Evolutionary conservation across 1,284 basidiomycete species (phyloP), one percentile per base, ranked within the genome.

Genomic region (Neonothopanus nambi): DNA sequence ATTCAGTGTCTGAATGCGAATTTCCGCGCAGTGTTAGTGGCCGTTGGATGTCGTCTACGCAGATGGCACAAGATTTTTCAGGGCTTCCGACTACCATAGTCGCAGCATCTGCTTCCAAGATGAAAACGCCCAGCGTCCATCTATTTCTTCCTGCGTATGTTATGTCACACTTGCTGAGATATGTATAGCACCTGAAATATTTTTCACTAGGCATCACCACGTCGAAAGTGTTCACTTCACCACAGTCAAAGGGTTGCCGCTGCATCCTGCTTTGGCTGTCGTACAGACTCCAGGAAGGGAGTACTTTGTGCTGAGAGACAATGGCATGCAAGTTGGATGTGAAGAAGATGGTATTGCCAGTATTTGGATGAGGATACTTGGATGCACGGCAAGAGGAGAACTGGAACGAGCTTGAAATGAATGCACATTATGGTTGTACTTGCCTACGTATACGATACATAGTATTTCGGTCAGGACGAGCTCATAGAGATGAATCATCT

Each of bases 201-300:
- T n/a, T n/a, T 18, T 46, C 2, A n/a, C n/a, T 43, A 90, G 86
- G 47, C 84, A 87, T 52, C 87, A 90, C 63, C 80, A 86, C 59
- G 74, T 90, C n/a, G 88, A 90, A 63, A 87, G 86, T 61, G 65
- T 88, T 3, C 85, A 89, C 64, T 83, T 89, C 59, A 73, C 72
- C 1, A 70, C 76, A 0, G 52, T 71, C 0, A 62, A 66, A 15
- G 69, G 73, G 3, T 59, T 62, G 13, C 59, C 68, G 4, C 66
- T 90, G n/a, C 87, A 89, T 60, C 65, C 70, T 6, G 85, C 82
- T 0, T 59, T 90, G 5, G 88, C 87, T 0, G 68, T 79, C 13
- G 76, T 89, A 5, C 87, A 87, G 62, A 90, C 87, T 0, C 80
- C 81, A 4, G 71, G 70, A 35, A 69, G 87, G 54, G 85, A 85